phyloP scores from a whole-genome alignment of 2,329 filamentous ascomycete species.

The Lasiodiplodia citricola region DNA sequence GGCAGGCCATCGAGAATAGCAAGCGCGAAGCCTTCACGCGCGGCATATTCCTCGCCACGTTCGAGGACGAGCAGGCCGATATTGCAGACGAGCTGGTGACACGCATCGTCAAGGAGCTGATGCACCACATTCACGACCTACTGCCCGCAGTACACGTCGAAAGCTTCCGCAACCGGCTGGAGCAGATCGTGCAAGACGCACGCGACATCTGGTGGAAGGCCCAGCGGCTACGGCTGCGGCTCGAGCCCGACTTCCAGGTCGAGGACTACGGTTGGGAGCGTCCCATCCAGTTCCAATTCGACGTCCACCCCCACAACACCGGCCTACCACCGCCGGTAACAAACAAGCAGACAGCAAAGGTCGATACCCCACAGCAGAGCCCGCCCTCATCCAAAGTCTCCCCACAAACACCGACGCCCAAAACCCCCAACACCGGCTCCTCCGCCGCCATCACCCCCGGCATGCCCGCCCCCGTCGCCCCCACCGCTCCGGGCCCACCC shows the following conservation, averaged over 20 bases:
- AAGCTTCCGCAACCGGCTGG: not conserved
- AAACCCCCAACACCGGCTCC: not conserved
- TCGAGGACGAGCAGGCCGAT: slow-evolving; percentile 16
- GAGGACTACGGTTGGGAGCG: slow-evolving; percentile 19
- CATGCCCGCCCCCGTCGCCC: not conserved
- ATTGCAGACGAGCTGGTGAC: slow-evolving; percentile 11
- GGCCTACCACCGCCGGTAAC: not conserved
- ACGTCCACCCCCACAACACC: not conserved
- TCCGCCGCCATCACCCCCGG: not conserved
- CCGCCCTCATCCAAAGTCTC: not conserved
- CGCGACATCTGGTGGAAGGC: slow-evolving; percentile 19
- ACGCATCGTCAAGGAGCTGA: slow-evolving; percentile 20
- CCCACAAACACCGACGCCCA: not conserved
- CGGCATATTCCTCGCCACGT: slow-evolving; percentile 19
- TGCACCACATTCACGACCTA: slow-evolving; percentile 19
- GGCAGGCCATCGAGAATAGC: slow-evolving; percentile 15
- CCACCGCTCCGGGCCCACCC: not conserved
- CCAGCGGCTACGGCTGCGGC: slow-evolving; percentile 17
- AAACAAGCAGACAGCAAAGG: not conserved
- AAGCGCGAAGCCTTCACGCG: slow-evolving; percentile 11
- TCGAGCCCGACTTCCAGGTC: slow-evolving; percentile 25
- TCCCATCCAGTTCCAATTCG: slow-evolving; percentile 20
- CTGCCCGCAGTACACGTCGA: slow-evolving; percentile 1
- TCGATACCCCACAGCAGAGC: not conserved
- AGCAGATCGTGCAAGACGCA: slow-evolving; percentile 12